Percentiles rank a stretch among this genome's conserved stretches.
phyloP scores from a whole-genome alignment of 1,284 basidiomycete genomes.

The Veloboletus limbatus region DNA sequence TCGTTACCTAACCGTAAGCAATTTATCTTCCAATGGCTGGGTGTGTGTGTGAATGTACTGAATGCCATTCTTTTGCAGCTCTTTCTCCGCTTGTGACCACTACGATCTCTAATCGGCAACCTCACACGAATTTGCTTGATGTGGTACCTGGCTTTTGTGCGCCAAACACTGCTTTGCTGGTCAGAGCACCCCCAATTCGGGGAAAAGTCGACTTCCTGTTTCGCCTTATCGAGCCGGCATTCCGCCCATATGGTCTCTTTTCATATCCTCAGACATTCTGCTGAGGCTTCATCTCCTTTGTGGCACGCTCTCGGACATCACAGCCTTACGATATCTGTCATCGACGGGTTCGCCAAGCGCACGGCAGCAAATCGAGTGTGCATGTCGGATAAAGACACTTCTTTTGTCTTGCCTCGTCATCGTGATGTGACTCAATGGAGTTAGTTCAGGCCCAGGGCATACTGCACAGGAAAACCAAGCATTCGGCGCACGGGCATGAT shows the following conservation, averaged over 20 bases:
- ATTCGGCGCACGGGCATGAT: background rate
- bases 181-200: constrained; percentile 2
- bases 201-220: constrained; percentile 4
- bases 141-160: constrained; percentile 25
- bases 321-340: constrained; percentile 20
- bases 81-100: constrained; percentile 19
- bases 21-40: background rate
- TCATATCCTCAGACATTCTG: constrained; percentile 19
- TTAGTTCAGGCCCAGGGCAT: constrained; percentile 3
- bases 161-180: constrained; percentile 14
- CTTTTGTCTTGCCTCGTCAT: constrained; percentile 5
- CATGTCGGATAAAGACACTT: constrained; percentile 2
- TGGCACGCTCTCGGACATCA: constrained; percentile 33
- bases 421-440: constrained; percentile 4
- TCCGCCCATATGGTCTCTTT: constrained; percentile 11
- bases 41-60: constrained; percentile 7
- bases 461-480: background rate
- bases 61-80: constrained; percentile 12
- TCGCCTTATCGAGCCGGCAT: background rate
- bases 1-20: constrained; percentile 1
- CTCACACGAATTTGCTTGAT: constrained; percentile 11
- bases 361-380: constrained; percentile 9
- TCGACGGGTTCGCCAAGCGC: constrained; percentile 3
- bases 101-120: constrained; percentile 18
- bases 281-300: constrained; percentile 26